Conservation (phyloP, 2,329 filamentous ascomycete genomes). For the Blastomyces silverae region DNA sequence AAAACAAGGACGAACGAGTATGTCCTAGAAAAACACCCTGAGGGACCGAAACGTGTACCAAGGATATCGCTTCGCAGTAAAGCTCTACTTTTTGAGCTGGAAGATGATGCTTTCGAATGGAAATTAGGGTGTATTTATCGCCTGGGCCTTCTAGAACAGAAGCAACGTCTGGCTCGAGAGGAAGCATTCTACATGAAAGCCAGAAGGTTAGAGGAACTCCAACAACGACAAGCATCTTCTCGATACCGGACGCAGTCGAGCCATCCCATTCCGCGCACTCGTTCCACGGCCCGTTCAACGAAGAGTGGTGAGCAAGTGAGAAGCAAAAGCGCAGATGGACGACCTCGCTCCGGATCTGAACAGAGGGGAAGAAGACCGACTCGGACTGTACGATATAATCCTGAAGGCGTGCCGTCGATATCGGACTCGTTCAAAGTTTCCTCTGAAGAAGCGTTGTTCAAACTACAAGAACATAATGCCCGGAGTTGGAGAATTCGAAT, state of each 20-base stretch:
- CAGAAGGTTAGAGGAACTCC: constrained; percentile 70
- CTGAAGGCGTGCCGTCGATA: constrained; percentile 66
- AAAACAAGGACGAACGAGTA: constrained; percentile 82
- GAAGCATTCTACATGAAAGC: constrained; percentile 84
- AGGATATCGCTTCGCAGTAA: constrained; percentile 76
- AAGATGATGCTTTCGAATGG: constrained; percentile 96
- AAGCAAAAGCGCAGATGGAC: constrained; percentile 53
- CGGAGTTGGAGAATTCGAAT: constrained; percentile 91
- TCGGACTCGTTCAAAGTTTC: constrained; percentile 66
- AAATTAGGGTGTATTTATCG: constrained; percentile 93
- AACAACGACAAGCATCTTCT: constrained; percentile 46
- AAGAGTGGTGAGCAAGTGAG: constrained; percentile 39
- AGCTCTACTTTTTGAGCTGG: constrained; percentile 80
- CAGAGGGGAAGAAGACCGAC: constrained; percentile 33
- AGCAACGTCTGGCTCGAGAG: constrained; percentile 79
- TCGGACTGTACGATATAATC: constrained; percentile 59
- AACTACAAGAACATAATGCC: constrained; percentile 71
- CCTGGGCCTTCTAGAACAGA: constrained; percentile 78
- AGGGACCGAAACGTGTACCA: constrained; percentile 78
- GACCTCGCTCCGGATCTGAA: constrained; percentile 28
- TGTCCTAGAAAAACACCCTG: constrained; percentile 74
- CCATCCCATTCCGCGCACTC: constrained; percentile 38
- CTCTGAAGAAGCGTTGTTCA: constrained; percentile 67
- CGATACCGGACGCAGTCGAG: constrained; percentile 50
- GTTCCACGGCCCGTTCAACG: constrained; percentile 30